Conservation (phyloP, 208 protist species). For the Angomonas deanei region DNA sequence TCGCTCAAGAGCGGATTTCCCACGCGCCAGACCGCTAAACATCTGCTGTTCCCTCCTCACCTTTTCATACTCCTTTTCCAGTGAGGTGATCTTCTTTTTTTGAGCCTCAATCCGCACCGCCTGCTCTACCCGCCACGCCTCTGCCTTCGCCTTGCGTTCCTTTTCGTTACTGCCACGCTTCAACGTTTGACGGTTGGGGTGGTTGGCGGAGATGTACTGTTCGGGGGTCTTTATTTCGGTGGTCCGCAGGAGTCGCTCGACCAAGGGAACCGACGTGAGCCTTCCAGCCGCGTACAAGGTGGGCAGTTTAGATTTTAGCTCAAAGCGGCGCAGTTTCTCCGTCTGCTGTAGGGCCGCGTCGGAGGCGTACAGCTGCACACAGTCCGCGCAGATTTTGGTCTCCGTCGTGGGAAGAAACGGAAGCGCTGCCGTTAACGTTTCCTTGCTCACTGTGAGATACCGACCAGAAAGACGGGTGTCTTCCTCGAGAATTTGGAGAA, state of each 20-base stretch:
- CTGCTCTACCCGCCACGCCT: neutral
- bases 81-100: neutral
- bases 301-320: slow-evolving; percentile 29
- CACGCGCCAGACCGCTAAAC: slow-evolving; percentile 21
- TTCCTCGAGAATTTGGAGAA: slow-evolving; percentile 25
- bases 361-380: slow-evolving; percentile 33
- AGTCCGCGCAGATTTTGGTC: slow-evolving; percentile 31
- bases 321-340: slow-evolving; percentile 26
- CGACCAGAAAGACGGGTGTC: slow-evolving; percentile 18
- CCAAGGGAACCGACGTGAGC: neutral
- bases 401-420: slow-evolving; percentile 26
- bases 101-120: slow-evolving; percentile 40
- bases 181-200: slow-evolving; percentile 65
- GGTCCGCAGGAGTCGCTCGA: slow-evolving; percentile 2
- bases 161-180: slow-evolving; percentile 26
- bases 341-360: slow-evolving; percentile 28
- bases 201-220: slow-evolving; percentile 43
- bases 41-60: slow-evolving; percentile 29
- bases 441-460: slow-evolving; percentile 10
- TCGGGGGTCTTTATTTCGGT: slow-evolving; percentile 31
- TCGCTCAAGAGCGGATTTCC: no score
- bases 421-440: slow-evolving; percentile 19
- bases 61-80: slow-evolving; percentile 4
- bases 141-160: neutral
- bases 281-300: slow-evolving; percentile 38